Evolutionary conservation across 495 filamentous ascomycete species (phyloP).

Genomic region (Terfezia boudieri): DNA sequence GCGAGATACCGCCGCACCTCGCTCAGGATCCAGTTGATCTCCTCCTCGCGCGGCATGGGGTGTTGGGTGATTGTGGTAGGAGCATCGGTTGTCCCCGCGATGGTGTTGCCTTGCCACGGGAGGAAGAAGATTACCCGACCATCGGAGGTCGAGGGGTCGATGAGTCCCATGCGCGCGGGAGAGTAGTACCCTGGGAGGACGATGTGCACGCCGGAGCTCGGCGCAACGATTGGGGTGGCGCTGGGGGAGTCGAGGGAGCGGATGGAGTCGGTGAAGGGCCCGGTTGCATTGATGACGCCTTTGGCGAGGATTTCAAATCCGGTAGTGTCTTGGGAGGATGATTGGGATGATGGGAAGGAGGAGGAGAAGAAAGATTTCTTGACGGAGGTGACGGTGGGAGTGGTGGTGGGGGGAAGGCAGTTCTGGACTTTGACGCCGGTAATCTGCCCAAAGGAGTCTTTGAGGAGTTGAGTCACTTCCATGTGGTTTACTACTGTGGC

Average conservation of each 20-base stretch:
- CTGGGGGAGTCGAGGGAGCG: slow-evolving; percentile 64
- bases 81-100: slow-evolving; percentile 88
- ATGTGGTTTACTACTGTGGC: slow-evolving; percentile 82
- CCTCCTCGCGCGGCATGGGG: slow-evolving; percentile 71
- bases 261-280: slow-evolving; percentile 84
- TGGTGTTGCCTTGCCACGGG: slow-evolving; percentile 97
- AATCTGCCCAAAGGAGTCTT: slow-evolving; percentile 52
- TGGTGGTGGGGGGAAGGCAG: too few species aligned
- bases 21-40: slow-evolving; percentile 89
- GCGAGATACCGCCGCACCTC: slow-evolving; percentile 78
- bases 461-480: slow-evolving; percentile 66
- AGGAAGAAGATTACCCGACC: slow-evolving; percentile 98
- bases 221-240: slow-evolving; percentile 72
- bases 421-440: slow-evolving; percentile 50
- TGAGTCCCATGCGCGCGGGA: slow-evolving; percentile 85
- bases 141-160: slow-evolving; percentile 85
- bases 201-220: slow-evolving; percentile 82
- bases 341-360: too few species aligned
- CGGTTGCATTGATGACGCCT: slow-evolving; percentile 92
- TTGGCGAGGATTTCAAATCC: slow-evolving; percentile 7
- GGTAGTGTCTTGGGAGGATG: too few species aligned
- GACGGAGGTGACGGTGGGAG: too few species aligned
- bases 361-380: too few species aligned
- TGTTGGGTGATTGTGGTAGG: slow-evolving; percentile 61
- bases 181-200: slow-evolving; percentile 91